Conservation (phyloP, 2,329 filamentous ascomycete species). For the Fusarium globosum region DNA sequence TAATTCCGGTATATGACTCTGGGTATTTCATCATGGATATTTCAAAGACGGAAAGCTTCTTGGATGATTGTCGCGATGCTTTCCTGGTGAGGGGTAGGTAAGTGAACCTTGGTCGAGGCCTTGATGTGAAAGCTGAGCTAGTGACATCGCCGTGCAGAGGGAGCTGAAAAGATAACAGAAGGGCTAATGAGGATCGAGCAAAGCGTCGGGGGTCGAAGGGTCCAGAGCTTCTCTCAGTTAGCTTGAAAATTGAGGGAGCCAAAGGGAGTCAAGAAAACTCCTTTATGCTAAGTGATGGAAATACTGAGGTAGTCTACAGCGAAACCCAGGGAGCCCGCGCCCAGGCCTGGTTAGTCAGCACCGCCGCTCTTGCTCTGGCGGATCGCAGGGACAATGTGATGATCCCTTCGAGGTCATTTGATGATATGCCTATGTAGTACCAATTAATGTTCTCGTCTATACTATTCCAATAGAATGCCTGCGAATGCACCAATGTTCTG, state of each 20-base stretch:
- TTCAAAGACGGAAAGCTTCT: not conserved
- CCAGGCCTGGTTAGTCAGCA: too few relatives aligned
- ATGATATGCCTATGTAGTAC: conserved; percentile 8
- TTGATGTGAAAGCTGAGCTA: conserved; percentile 13
- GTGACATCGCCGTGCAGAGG: conserved; percentile 20
- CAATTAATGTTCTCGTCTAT: not conserved
- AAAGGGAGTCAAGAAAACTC: not conserved
- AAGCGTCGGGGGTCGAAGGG: not conserved
- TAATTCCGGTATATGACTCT: not conserved
- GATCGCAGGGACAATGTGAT: not conserved
- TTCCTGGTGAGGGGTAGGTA: not conserved
- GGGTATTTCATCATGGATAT: conserved; percentile 21
- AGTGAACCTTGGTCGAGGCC: not conserved
- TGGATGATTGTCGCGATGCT: conserved; percentile 3
- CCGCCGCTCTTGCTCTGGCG: too few relatives aligned
- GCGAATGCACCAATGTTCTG: conserved; percentile 20
- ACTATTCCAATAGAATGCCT: not conserved
- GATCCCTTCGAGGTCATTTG: not conserved
- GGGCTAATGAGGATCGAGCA: conserved; percentile 26
- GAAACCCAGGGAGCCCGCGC: too few relatives aligned
- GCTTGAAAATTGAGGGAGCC: conserved; percentile 19
- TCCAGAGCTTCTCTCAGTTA: not conserved
- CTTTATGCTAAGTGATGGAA: not conserved
- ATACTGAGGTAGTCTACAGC: not conserved
- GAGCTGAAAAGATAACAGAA: conserved; percentile 22